These are phyloP conservation scores for Penicillium sp. DNA, from an alignment of 2,329 filamentous ascomycete species.

Conservation along the genomic window DNA sequence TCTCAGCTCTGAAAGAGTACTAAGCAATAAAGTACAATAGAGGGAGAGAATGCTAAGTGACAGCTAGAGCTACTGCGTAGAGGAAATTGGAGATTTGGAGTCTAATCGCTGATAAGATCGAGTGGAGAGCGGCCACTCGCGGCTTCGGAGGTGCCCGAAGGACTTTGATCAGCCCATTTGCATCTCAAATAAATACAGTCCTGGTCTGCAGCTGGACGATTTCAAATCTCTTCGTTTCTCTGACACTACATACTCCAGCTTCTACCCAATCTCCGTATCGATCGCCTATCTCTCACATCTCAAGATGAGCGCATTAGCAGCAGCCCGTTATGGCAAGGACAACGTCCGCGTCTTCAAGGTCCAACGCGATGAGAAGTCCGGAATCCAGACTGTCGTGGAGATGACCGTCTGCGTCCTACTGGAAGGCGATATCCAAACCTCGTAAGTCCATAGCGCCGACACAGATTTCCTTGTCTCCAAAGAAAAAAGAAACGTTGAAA, in stretches of 20 bases:
- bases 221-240: background rate
- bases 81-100: no score
- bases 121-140: slow-evolving; percentile 29
- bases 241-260: background rate
- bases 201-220: background rate
- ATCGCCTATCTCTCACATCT: slow-evolving; percentile 9
- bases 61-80: no score
- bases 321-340: slow-evolving; percentile 65
- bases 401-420: slow-evolving; percentile 92
- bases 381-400: slow-evolving; percentile 81
- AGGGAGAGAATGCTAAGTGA: background rate
- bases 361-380: slow-evolving; percentile 69
- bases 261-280: background rate
- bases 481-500: slow-evolving; percentile 1
- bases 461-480: background rate
- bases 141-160: slow-evolving; percentile 41
- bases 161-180: slow-evolving; percentile 3
- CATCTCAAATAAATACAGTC: slow-evolving; percentile 4
- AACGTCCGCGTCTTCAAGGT: slow-evolving; percentile 98
- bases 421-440: slow-evolving; percentile 84
- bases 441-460: slow-evolving; percentile 50
- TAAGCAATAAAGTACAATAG: background rate
- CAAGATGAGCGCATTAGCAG: slow-evolving; percentile 39
- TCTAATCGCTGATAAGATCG: slow-evolving; percentile 30
- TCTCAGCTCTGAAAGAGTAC: background rate